Evolutionary conservation across 345 rosid genomes (phyloP), one percentile per base, ranked within the genome.

Genomic region (Erysimum cheiranthoides): DNA sequence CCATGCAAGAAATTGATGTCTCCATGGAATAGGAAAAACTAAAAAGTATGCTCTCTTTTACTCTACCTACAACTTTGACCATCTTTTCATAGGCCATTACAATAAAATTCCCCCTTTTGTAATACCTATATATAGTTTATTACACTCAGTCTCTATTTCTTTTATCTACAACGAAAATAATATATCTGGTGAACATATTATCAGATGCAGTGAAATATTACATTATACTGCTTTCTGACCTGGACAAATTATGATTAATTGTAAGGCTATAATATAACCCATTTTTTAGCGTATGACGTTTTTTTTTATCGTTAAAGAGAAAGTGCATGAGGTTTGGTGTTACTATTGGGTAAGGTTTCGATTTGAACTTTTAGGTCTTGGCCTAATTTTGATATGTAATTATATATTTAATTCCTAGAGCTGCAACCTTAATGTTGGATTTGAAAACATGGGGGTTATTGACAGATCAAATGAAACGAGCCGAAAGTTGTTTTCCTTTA

Each of bases 51-150:
- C 61, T 68, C 30, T 68, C 50, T 50, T 68, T 68, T 40, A 43
- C 68, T 50, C 40, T 69, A 62, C 39, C 59, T 53, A 43, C 59
- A 43, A 62, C 71, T 76, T 62, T 76, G 80, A 70, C 80, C 75
- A 76, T 76, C 75, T 70, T 53, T 76, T 70, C 71, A 54, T 54
- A 70, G 43, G 69, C 17, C 49, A 58, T 31, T 58, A 38, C 54
- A 39, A 59, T n/a, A 17, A 47, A 32, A 1, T 50, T 31, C 2
- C 14, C 18, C 13, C 62, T 4, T 57, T 35, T 25, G 21, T 73
- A 40, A 21, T 45, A 42, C 40, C 13, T n/a, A n/a, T n/a, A n/a
- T n/a, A 9, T n/a, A 32, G 3, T 32, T 28, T 28, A 28, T 53
- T 28, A 53, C n/a, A 28, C 10, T 53, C 60, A n/a, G 25, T 21